Base-by-base conservation (phyloP, 2,329 filamentous ascomycete species). In the Cercospora sp. region DNA sequence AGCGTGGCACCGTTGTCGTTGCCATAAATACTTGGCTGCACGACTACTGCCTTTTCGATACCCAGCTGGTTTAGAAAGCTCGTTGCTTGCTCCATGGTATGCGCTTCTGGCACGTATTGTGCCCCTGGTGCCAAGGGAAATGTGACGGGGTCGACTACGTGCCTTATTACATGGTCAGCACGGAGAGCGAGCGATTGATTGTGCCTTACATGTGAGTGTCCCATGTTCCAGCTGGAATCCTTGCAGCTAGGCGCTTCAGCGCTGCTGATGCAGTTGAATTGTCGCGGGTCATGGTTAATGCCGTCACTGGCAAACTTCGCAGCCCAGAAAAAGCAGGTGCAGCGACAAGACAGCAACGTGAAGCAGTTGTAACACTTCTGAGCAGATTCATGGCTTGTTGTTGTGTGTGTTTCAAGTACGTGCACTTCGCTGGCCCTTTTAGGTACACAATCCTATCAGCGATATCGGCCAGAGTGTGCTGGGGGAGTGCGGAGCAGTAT, bases 1-100 rank as follows among this genome's bases (percentile, higher is more conserved):
- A 90, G 80, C 3, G 89, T 78, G 73, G 86, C 88, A 0, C 82
- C 80, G 72, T 90, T 90, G 77, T 90, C 87, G 63, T 81, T 79
- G 26, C 85, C 87, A 74, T 89, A 90, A 62, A 88, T 86, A 16
- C 86, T 88, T 0, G 87, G 86, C 71, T 90, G 88, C 65, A 74
- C 81, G 10, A 90, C 79, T 26, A 89, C 86, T 61, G 88, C 81
- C 67, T 87, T 87, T 51, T 80, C 71, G 45, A 89, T 82, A 2
- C 84, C 84, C 13, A 89, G 76, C 1, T 80, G 77, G 0, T 79
- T 74, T 68, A 88, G 84, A 71, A 88, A 89, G 2, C 75, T 68
- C 34, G 84, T 77, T 21, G 86, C 86, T 34, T 88, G 81, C 7
- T 80, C 73, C 6, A 89, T 77, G 2, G 81, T 85, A 72, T 87